These are phyloP conservation scores for Barnettozyma vustinii DNA, from an alignment of 805 yeast genomes.

Conservation along the genomic window DNA sequence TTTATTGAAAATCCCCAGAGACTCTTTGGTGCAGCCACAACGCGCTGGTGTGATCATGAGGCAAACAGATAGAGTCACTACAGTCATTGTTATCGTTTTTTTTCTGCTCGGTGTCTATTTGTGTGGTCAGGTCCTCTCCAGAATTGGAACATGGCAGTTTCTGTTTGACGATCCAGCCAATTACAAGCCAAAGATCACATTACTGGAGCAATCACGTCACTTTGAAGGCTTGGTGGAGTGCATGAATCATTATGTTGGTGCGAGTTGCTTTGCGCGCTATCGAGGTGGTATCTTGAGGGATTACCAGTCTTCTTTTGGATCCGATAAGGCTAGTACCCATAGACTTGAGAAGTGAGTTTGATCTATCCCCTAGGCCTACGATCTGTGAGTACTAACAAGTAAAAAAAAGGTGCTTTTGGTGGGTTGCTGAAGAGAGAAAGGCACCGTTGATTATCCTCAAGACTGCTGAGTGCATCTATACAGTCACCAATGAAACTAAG, in stretches of 20 bases:
- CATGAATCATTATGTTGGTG: constrained; percentile 7
- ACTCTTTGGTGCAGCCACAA: neutral
- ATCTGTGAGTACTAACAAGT: neutral
- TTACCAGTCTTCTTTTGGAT: neutral
- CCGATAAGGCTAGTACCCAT: neutral
- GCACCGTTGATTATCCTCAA: constrained; percentile 7
- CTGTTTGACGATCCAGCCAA: neutral
- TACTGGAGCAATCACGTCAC: constrained; percentile 6
- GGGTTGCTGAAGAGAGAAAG: constrained; percentile 6
- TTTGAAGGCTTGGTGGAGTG: constrained; percentile 12
- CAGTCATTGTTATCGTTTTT: neutral
- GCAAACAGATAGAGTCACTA: neutral
- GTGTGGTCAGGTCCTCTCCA: neutral
- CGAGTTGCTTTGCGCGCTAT: constrained; percentile 11
- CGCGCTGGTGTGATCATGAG: neutral
- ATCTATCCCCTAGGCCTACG: neutral
- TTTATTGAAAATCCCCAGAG: neutral
- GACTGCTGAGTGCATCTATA: constrained; percentile 7
- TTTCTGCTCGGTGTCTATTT: neutral
- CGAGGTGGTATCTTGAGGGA: constrained; percentile 8
- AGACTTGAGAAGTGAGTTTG: constrained; percentile 5
- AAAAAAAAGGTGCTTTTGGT: constrained; percentile 9
- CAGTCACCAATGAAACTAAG: neutral
- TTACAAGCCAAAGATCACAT: constrained; percentile 1
- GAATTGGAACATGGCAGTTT: neutral